These are phyloP conservation scores for Selenicereus undatus DNA, from an alignment of 148 eudicot species.

Conservation along the genomic window DNA sequence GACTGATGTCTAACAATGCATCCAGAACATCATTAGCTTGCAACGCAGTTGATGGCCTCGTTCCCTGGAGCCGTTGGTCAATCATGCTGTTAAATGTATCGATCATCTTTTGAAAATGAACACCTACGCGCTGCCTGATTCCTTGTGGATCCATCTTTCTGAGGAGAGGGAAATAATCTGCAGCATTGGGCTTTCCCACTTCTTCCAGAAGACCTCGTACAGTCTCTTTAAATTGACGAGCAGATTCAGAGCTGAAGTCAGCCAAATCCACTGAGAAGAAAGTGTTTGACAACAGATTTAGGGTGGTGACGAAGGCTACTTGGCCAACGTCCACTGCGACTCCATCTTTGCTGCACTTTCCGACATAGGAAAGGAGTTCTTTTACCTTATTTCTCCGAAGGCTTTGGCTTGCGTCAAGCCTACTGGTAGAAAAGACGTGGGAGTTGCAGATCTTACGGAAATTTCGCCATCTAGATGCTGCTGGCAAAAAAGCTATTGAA, in stretches of 20 bases:
- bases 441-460: constrained; percentile 36
- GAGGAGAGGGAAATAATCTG: constrained; percentile 50
- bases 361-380: constrained; percentile 31
- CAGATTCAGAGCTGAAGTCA: constrained; percentile 32
- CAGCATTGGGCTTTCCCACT: constrained; percentile 46
- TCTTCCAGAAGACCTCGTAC: constrained; percentile 34
- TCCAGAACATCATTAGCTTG: constrained; percentile 40
- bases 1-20: constrained; percentile 29
- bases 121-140: constrained; percentile 19
- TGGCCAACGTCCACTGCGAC: constrained; percentile 42
- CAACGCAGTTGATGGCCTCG: not conserved
- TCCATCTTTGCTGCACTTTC: constrained; percentile 28
- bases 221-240: constrained; percentile 33
- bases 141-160: constrained; percentile 45
- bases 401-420: constrained; percentile 34
- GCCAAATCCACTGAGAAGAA: constrained; percentile 49
- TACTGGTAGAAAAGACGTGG: constrained; percentile 32
- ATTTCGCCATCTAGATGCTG: constrained; percentile 33
- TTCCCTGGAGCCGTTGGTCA: constrained; percentile 32
- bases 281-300: constrained; percentile 48
- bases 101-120: constrained; percentile 24
- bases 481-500: constrained; percentile 45
- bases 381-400: constrained; percentile 36
- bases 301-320: constrained; percentile 41
- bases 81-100: constrained; percentile 34